These are phyloP conservation scores for Lecanoromycetidae sp. DNA, from an alignment of 2,329 filamentous ascomycete species.

Conservation along the genomic window DNA sequence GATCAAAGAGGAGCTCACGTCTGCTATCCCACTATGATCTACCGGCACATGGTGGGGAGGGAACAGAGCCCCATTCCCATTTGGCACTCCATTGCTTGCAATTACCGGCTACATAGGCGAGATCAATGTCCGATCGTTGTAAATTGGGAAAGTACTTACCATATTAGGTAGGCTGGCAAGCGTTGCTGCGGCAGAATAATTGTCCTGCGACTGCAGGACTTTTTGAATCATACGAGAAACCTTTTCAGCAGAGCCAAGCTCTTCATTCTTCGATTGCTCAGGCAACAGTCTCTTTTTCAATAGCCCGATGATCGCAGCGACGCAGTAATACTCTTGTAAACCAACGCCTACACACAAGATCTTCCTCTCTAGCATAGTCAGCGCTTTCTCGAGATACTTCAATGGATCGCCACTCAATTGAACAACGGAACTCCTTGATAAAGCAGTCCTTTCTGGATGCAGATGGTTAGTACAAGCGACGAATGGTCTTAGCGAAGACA, in stretches of 20 bases:
- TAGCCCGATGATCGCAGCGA: slow-evolving; percentile 17
- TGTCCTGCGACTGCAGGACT: slow-evolving; percentile 11
- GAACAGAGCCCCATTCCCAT: neutral
- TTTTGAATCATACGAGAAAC: slow-evolving; percentile 4
- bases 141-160: neutral
- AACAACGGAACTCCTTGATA: neutral
- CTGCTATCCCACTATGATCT: neutral
- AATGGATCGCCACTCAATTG: slow-evolving; percentile 12
- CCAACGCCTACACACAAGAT: slow-evolving; percentile 19
- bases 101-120: neutral
- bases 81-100: neutral
- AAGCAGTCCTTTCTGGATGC: too few species aligned
- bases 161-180: slow-evolving; percentile 12
- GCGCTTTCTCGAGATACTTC: slow-evolving; percentile 16
- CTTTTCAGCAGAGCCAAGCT: slow-evolving; percentile 4
- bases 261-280: neutral
- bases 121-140: neutral
- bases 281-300: slow-evolving; percentile 15
- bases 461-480: too few species aligned
- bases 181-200: slow-evolving; percentile 12
- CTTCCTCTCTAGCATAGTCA: slow-evolving; percentile 18
- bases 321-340: slow-evolving; percentile 19
- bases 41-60: neutral
- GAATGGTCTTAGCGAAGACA: neutral
- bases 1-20: too few species aligned